Evolutionary conservation across 768 basidiomycete genomes (phyloP).

Genomic region (Xanthoconium stramineum): DNA sequence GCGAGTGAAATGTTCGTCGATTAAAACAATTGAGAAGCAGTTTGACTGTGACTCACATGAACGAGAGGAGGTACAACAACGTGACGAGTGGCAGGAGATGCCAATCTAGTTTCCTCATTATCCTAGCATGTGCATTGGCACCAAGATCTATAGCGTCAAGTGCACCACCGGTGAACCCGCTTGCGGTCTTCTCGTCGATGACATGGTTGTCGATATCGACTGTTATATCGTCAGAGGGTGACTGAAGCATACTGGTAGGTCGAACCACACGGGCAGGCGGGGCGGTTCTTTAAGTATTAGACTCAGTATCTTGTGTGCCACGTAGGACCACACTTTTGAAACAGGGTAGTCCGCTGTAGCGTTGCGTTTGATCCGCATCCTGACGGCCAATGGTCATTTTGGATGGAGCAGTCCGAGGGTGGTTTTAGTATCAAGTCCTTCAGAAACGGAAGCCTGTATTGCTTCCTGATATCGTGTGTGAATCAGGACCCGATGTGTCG

Average conservation of each 20-base stretch:
- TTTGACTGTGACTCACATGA: background rate
- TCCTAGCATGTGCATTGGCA: background rate
- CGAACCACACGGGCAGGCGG: background rate
- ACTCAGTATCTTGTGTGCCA: background rate
- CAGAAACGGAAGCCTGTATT: background rate
- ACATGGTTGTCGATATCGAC: background rate
- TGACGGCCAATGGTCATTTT: background rate
- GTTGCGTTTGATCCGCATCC: background rate
- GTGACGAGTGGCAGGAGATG: background rate
- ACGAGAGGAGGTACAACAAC: background rate
- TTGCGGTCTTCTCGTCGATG: background rate
- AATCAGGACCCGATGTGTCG: too few relatives aligned
- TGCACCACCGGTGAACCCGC: background rate
- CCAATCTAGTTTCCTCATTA: background rate
- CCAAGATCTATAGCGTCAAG: background rate
- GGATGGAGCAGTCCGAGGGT: background rate
- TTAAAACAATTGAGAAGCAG: background rate
- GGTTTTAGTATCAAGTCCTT: background rate
- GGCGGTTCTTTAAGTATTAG: too few relatives aligned
- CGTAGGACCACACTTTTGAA: background rate
- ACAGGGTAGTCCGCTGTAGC: background rate
- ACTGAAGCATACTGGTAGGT: background rate
- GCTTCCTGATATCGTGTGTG: too few relatives aligned
- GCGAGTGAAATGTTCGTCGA: background rate
- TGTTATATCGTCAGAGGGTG: background rate